Base-by-base conservation (phyloP, 768 basidiomycete species). In the Chiua virens region DNA sequence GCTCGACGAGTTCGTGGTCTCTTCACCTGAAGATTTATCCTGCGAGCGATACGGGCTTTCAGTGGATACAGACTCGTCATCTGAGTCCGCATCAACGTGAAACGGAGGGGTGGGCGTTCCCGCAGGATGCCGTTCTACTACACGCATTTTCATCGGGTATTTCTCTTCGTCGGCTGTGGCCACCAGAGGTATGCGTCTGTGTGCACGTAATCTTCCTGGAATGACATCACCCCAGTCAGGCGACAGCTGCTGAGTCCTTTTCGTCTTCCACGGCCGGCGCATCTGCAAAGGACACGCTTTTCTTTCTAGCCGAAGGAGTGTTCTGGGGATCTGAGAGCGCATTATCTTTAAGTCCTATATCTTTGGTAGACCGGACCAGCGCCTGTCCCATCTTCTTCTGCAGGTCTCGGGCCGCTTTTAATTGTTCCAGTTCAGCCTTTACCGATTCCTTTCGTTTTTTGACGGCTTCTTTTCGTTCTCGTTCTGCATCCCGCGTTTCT, bases 341-440 rank as follows among this genome's bases (percentile, higher is more conserved):
- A 8, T 71, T 62, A 45, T 72, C 65, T 32, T 64, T 71, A 45
- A 69, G 67, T 21, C 1, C 76, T 34, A 69, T 60, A 49, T 73
- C 73, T 7, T 74, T 67, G 15, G 42, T 47, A 49, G 76, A 76
- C 41, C 67, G 66, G 36, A 90, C 51, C 35, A 91, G 72, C 0
- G 86, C 82, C 57, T 77, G 82, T 3, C 87, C 89, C 86, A 92
- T 88, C 70, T 82, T 87, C 73, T 82, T 86, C 65, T 89, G 87
- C 64, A 89, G 69, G 51, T 85, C 75, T 36, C 66, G 71, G 18
- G 71, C 63, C 18, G 67, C 63, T 50, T 69, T 75, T 23, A 76
- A 46, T 37, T 54, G 68, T 35, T 75, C 71, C 49, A 75, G 61
- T 49, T 79, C 74, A 61, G 66, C 43, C 54, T 68, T 71, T 15